Evolutionary conservation across 768 basidiomycete species (phyloP).

Genomic region (Psilocybe cubensis): DNA sequence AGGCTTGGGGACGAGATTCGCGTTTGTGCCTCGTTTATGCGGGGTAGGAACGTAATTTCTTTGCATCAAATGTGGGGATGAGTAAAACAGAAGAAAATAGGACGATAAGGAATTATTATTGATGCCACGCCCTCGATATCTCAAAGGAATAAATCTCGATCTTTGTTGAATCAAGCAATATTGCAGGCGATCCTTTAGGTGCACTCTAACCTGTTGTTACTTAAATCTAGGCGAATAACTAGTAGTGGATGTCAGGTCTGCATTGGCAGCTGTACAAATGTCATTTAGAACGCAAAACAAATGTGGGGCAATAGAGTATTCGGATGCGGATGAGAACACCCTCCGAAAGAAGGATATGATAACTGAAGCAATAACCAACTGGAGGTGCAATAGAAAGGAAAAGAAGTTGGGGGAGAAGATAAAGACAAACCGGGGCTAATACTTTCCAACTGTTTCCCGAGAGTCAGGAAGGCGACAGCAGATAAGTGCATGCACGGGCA

Average conservation of each 20-base stretch:
- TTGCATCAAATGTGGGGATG: constrained; percentile 15
- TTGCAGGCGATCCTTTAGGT: no score
- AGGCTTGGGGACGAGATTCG: background rate
- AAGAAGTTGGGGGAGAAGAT: background rate
- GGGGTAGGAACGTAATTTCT: constrained; percentile 11
- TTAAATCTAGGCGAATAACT: background rate
- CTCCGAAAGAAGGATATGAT: background rate
- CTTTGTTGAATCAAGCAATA: no score
- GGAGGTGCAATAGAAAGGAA: background rate
- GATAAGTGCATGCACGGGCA: background rate
- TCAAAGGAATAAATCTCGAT: background rate
- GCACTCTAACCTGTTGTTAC: no score
- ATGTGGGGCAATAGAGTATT: background rate
- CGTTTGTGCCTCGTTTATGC: background rate
- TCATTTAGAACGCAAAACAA: background rate
- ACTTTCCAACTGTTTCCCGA: background rate
- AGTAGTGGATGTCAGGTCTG: no score
- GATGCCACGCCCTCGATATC: background rate
- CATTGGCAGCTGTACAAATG: background rate
- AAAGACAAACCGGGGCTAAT: background rate
- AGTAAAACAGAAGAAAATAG: background rate
- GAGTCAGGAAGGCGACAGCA: background rate
- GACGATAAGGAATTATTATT: background rate
- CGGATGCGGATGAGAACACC: background rate
- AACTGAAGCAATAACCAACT: background rate